phyloP scores from a whole-genome alignment of 495 filamentous ascomycete species.

The Pseudevernia furfuracea region DNA sequence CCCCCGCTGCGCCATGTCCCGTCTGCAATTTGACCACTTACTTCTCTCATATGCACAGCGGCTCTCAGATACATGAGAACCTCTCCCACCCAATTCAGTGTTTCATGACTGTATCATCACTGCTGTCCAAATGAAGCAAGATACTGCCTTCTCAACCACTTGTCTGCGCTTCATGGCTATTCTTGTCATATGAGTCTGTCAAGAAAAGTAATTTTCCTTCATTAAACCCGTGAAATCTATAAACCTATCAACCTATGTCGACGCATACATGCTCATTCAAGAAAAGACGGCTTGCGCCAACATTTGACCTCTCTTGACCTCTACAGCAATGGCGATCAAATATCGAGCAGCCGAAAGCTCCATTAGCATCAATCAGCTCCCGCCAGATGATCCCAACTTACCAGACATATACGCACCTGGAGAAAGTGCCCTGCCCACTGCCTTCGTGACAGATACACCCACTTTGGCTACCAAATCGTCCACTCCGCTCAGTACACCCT shows the following conservation, averaged over 20 bases:
- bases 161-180: constrained; percentile 5
- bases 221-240: background rate
- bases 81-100: constrained; percentile 4
- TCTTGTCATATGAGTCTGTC: background rate
- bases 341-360: background rate
- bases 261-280: background rate
- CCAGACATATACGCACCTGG: background rate
- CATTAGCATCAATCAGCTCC: background rate
- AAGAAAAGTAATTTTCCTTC: background rate
- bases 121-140: background rate
- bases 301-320: background rate
- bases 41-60: background rate
- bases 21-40: background rate
- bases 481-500: background rate
- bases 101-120: constrained; percentile 7
- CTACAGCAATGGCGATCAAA: background rate
- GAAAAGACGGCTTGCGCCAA: background rate
- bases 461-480: background rate
- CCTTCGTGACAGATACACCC: background rate
- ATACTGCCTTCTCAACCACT: constrained; percentile 12
- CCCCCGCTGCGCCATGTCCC: background rate
- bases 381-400: background rate
- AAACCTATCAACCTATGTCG: background rate
- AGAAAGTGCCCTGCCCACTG: background rate
- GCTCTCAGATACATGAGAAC: constrained; percentile 5